Conservation (phyloP, 352 stramenopile genomes). For the Pythium plurisporium region DNA sequence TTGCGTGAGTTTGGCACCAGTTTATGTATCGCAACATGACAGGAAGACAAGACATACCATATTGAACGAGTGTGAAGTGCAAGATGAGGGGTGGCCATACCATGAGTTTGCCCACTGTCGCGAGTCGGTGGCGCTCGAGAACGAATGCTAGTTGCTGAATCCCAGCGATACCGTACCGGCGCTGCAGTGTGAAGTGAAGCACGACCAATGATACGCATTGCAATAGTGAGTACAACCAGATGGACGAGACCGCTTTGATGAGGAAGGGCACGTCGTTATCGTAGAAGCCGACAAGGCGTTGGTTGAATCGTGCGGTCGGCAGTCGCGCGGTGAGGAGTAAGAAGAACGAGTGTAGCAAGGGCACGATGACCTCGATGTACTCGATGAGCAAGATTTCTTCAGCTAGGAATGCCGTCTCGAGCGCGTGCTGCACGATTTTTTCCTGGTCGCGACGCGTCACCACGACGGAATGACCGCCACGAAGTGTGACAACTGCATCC, state of each 20-base stretch:
- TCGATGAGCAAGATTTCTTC: constrained; percentile 16
- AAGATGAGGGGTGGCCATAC: constrained; percentile 13
- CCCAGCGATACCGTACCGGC: constrained; percentile 12
- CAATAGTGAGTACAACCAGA: constrained; percentile 13
- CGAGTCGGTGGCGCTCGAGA: constrained; percentile 3
- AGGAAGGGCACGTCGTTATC: not conserved
- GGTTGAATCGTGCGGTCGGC: constrained; percentile 9
- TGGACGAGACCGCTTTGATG: not conserved
- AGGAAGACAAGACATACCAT: constrained; percentile 1
- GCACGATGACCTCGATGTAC: constrained; percentile 19
- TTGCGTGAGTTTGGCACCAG: too few species aligned
- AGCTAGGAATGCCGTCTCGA: constrained; percentile 1
- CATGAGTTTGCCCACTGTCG: constrained; percentile 15
- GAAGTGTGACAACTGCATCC: not conserved
- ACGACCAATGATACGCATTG: constrained; percentile 4
- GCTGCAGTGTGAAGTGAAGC: constrained; percentile 14
- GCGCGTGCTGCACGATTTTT: constrained; percentile 10
- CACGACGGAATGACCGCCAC: not conserved
- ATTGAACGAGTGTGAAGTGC: constrained; percentile 14
- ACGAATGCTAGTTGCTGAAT: constrained; percentile 12
- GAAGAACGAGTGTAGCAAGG: constrained; percentile 14
- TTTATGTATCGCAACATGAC: not conserved
- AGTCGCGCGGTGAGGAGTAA: not conserved
- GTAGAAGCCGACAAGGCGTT: constrained; percentile 1
- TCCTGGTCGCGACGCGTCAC: not conserved